Conservation (phyloP, 2,329 filamentous ascomycete genomes). For the Phyllosticta capitalensis region DNA sequence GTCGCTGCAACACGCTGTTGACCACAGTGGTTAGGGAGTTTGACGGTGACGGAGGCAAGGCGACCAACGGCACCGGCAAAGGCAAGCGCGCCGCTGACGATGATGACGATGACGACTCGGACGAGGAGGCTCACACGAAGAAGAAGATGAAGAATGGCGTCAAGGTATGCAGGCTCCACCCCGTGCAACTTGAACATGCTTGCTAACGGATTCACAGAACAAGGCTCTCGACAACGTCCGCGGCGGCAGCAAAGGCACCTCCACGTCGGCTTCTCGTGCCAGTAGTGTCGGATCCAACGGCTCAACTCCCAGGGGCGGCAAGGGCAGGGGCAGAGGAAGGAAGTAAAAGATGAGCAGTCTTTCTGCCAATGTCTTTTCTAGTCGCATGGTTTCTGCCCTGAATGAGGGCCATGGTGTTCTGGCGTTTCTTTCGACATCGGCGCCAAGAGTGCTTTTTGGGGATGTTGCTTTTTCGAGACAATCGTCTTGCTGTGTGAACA, state of each 20-base stretch:
- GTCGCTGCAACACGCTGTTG: constrained; percentile 86
- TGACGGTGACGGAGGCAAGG: constrained; percentile 48
- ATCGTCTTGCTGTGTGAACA: neutral
- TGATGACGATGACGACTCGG: constrained; percentile 71
- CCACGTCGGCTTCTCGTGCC: constrained; percentile 69
- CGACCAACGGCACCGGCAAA: constrained; percentile 55
- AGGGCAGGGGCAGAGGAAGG: constrained; percentile 35
- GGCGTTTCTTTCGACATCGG: too few species aligned
- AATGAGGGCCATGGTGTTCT: too few species aligned
- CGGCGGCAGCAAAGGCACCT: constrained; percentile 64
- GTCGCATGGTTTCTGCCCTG: too few species aligned
- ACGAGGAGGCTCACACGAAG: constrained; percentile 72
- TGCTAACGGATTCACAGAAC: constrained; percentile 52
- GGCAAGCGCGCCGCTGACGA: constrained; percentile 76
- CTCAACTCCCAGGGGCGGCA: constrained; percentile 39
- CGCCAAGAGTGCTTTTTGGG: too few species aligned
- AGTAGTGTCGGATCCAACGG: constrained; percentile 76
- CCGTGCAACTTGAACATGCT: neutral
- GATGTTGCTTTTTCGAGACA: neutral
- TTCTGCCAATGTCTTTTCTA: neutral
- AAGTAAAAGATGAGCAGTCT: constrained; percentile 32
- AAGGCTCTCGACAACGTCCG: constrained; percentile 89
- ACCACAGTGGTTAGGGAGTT: constrained; percentile 94
- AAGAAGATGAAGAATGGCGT: constrained; percentile 88
- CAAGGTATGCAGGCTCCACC: constrained; percentile 53